phyloP scores from a whole-genome alignment of 2,329 filamentous ascomycete species.

The Ramichloridium luteum region DNA sequence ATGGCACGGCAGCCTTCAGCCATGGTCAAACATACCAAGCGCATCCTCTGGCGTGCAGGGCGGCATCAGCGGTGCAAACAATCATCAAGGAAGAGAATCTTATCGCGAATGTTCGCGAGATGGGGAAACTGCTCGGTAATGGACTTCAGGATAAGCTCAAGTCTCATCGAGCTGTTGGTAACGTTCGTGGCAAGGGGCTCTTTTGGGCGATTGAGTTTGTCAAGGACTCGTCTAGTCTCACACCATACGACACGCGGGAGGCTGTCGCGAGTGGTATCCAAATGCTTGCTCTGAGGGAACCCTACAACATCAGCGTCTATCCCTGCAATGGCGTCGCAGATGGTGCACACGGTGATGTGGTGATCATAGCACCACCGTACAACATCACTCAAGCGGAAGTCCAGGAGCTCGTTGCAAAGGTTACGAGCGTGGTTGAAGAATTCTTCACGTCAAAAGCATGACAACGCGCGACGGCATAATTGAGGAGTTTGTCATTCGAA shows the following conservation, averaged over 20 bases:
- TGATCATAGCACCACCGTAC: slow-evolving; percentile 58
- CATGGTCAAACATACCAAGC: slow-evolving; percentile 55
- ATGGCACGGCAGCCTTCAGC: slow-evolving; percentile 37
- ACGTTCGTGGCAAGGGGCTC: slow-evolving; percentile 49
- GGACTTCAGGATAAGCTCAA: slow-evolving; percentile 34
- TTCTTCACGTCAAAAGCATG: slow-evolving; percentile 24
- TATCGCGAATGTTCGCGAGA: slow-evolving; percentile 43
- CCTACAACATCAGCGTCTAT: slow-evolving; percentile 48
- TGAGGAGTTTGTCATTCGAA: background rate
- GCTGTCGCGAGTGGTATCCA: slow-evolving; percentile 39
- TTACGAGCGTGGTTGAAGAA: slow-evolving; percentile 41
- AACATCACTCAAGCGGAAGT: slow-evolving; percentile 48
- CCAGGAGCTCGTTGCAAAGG: slow-evolving; percentile 40
- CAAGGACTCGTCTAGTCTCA: slow-evolving; percentile 40
- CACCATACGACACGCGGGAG: slow-evolving; percentile 37
- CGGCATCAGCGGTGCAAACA: slow-evolving; percentile 50
- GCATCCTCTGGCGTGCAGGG: slow-evolving; percentile 47
- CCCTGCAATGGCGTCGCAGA: slow-evolving; percentile 51
- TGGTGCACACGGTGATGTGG: slow-evolving; percentile 50
- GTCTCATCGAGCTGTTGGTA: slow-evolving; percentile 41
- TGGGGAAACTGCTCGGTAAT: slow-evolving; percentile 40
- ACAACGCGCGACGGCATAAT: background rate
- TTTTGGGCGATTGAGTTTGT: slow-evolving; percentile 52
- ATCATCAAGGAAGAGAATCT: slow-evolving; percentile 47
- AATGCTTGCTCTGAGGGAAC: slow-evolving; percentile 39